Percentiles rank a stretch among this genome's conserved stretches.
phyloP scores from a whole-genome alignment of 108 stramenopile species.

The Aurantiochytrium sp. region DNA sequence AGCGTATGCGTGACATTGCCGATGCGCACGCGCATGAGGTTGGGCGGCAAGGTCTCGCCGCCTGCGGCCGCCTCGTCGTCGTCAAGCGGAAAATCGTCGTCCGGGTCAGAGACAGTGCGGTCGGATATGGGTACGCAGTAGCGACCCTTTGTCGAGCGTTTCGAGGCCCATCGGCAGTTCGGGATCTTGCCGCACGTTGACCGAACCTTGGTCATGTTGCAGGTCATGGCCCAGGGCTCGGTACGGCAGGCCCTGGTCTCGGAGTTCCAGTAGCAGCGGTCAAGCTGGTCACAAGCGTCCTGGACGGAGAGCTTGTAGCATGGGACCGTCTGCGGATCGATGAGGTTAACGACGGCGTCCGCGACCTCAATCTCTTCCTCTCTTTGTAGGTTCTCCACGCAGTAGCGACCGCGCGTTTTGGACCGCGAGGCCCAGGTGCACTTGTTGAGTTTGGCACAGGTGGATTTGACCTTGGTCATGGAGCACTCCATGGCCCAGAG shows the following conservation, averaged over 20 bases:
- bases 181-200: neutral
- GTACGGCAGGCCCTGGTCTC: neutral
- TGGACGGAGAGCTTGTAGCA: neutral
- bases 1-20: neutral
- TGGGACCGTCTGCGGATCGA: neutral
- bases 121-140: neutral
- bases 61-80: neutral
- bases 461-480: constrained; percentile 17
- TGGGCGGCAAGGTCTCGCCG: neutral
- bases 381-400: neutral
- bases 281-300: neutral
- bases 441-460: neutral
- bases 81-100: neutral
- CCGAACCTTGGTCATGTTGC: neutral
- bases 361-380: neutral
- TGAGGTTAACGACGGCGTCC: neutral
- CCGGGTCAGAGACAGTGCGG: neutral
- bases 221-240: constrained; percentile 9
- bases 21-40: neutral
- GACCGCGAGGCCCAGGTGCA: neutral
- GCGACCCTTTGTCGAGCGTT: neutral
- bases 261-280: neutral
- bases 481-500: constrained; percentile 24
- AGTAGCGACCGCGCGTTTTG: neutral
- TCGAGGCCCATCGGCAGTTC: neutral